phyloP scores from a whole-genome alignment of 1,284 basidiomycete genomes.

The Neolentinus lepideus region DNA sequence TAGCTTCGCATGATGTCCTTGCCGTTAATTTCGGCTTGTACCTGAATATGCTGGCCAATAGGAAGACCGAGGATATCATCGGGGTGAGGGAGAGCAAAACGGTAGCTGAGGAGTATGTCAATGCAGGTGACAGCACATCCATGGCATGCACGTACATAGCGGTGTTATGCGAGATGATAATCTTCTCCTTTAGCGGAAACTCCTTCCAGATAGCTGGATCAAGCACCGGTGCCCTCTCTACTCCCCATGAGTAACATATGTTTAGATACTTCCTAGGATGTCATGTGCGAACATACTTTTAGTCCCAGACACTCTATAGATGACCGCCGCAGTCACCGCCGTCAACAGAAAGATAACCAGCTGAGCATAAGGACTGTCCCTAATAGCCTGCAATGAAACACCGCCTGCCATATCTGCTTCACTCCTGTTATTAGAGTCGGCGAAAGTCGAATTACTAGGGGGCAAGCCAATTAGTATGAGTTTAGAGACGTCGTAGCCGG shows the following conservation, averaged over 20 bases:
- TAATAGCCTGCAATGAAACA: constrained; percentile 9
- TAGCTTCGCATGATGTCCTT: constrained; percentile 90
- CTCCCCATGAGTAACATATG: constrained; percentile 4
- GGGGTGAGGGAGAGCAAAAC: constrained; percentile 73
- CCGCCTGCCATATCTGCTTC: constrained; percentile 7
- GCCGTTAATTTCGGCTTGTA: constrained; percentile 86
- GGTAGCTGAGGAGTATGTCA: constrained; percentile 58
- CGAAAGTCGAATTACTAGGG: constrained; percentile 23
- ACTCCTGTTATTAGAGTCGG: constrained; percentile 16
- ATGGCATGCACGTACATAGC: constrained; percentile 58
- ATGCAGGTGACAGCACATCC: constrained; percentile 1
- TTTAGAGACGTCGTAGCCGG: constrained; percentile 49
- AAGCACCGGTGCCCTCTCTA: constrained; percentile 61
- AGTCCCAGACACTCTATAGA: constrained; percentile 38
- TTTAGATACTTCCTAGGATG: neutral
- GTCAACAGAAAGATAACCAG: constrained; percentile 30
- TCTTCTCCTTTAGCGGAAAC: constrained; percentile 80
- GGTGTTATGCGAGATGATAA: constrained; percentile 89
- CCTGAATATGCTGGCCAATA: constrained; percentile 93
- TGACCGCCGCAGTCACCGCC: constrained; percentile 23
- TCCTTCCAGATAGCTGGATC: constrained; percentile 75
- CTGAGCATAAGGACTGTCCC: constrained; percentile 22
- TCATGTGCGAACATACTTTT: constrained; percentile 29
- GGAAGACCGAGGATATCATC: constrained; percentile 86
- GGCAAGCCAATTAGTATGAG: constrained; percentile 57